Evolutionary conservation across 176 grass and related monocot genomes (phyloP).

Genomic region (Musa schizocarpa): DNA sequence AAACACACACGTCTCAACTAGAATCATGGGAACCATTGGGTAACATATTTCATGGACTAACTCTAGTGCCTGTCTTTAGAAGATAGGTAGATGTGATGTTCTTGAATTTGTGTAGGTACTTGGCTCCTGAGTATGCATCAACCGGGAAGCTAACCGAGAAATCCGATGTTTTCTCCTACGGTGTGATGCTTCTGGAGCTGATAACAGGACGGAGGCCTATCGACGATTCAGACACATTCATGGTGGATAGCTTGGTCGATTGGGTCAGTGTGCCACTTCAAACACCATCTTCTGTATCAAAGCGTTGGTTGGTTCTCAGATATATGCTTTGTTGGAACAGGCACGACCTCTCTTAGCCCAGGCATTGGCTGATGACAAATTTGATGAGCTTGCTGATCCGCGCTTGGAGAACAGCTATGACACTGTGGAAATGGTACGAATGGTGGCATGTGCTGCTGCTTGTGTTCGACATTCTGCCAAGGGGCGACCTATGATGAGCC

Average conservation of each 20-base stretch:
- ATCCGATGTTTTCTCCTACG: conserved; percentile 94
- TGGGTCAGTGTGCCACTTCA: conserved; percentile 47
- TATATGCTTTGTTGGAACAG: conserved; percentile 18
- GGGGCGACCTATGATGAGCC: conserved; percentile 88
- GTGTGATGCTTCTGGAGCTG: conserved; percentile 92
- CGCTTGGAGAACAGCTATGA: conserved; percentile 53
- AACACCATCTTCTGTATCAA: background rate
- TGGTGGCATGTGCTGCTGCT: conserved; percentile 67
- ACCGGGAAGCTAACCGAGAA: conserved; percentile 94
- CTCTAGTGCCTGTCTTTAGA: too few species aligned
- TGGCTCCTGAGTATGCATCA: conserved; percentile 92
- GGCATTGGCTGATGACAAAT: conserved; percentile 33
- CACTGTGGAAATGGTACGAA: conserved; percentile 50
- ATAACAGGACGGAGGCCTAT: conserved; percentile 76
- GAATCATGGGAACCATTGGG: conserved; percentile 98
- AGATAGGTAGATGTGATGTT: background rate
- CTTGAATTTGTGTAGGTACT: conserved; percentile 33
- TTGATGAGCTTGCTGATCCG: conserved; percentile 58
- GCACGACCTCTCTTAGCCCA: conserved; percentile 54
- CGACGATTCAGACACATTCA: conserved; percentile 31
- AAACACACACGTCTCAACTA: conserved; percentile 89
- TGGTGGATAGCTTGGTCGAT: conserved; percentile 91
- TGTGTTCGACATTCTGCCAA: conserved; percentile 81
- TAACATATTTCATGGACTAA: conserved; percentile 7
- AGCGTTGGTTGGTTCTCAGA: background rate